Percentiles rank a stretch among this genome's conserved stretches.
Conservation (phyloP, 371 early-diverging fungal species). For the Cladochytrium tenue region DNA sequence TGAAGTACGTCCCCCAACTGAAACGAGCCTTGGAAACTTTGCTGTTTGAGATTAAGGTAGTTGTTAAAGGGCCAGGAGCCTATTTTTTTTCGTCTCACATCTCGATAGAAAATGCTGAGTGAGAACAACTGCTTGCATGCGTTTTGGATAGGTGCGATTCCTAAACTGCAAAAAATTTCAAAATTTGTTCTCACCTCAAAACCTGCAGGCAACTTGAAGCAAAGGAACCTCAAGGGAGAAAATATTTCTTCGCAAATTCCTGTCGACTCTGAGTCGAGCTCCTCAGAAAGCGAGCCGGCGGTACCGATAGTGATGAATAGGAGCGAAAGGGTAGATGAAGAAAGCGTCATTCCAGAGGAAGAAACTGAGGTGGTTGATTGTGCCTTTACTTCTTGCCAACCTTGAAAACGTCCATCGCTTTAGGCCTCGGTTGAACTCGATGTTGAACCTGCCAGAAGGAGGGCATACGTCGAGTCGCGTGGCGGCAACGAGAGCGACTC, state of each 20-base stretch:
- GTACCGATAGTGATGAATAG: no score
- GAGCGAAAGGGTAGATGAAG: no score
- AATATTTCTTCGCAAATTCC: constrained; percentile 15
- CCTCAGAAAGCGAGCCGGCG: no score
- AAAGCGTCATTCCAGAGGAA: no score
- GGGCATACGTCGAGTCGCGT: no score
- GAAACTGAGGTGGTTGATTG: no score
- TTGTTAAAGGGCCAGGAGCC: no score
- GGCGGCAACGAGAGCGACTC: no score
- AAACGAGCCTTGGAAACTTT: constrained; percentile 17
- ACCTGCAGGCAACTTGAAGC: constrained; percentile 12
- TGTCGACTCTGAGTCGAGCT: neutral
- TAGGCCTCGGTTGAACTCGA: no score
- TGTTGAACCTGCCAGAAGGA: no score
- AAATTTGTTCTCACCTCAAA: neutral
- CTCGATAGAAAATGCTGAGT: constrained; percentile 13
- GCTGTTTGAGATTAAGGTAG: constrained; percentile 24
- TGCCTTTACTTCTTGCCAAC: no score
- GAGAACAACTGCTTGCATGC: constrained; percentile 14
- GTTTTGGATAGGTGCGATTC: constrained; percentile 11
- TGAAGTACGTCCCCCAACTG: constrained; percentile 18
- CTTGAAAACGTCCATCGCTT: no score
- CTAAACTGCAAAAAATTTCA: neutral
- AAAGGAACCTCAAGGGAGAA: constrained; percentile 18
- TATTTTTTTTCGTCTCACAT: neutral